These are phyloP conservation scores for Umbelopsis ramanniana DNA, from an alignment of 192 early-diverging fungal species.

Conservation along the genomic window DNA sequence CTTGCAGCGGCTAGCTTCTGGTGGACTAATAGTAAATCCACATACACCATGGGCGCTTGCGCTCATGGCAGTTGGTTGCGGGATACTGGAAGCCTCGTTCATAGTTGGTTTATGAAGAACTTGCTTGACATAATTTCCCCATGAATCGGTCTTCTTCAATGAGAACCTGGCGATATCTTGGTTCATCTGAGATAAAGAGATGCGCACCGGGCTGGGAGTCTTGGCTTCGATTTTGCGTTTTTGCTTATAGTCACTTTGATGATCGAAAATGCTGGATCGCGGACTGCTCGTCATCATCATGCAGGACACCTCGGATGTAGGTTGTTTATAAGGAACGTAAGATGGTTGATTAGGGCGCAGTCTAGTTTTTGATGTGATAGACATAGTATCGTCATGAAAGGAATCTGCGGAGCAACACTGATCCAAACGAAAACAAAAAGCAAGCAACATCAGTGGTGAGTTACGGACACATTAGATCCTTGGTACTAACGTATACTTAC, in stretches of 20 bases:
- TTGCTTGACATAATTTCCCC: slow-evolving; percentile 23
- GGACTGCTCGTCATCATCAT: neutral
- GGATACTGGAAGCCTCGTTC: neutral
- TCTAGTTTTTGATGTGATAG: neutral
- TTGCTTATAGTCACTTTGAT: neutral
- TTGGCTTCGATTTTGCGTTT: neutral
- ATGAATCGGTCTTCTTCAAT: slow-evolving; percentile 21
- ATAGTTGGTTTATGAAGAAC: slow-evolving; percentile 19
- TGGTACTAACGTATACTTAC: neutral
- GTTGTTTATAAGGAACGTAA: slow-evolving; percentile 2
- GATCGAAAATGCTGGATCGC: neutral
- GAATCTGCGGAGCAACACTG: neutral
- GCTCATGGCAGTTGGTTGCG: neutral
- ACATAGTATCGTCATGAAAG: slow-evolving; percentile 2
- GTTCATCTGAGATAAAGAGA: neutral
- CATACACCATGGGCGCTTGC: slow-evolving; percentile 12
- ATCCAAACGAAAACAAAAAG: neutral
- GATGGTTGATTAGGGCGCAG: slow-evolving; percentile 4
- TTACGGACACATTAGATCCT: too few species aligned
- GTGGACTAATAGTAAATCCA: neutral
- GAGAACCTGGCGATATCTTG: slow-evolving; percentile 15
- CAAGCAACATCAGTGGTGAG: neutral
- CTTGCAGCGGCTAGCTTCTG: neutral
- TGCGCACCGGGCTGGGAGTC: neutral
- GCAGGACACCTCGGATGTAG: neutral